Base-by-base conservation (phyloP, 139 green algal genomes). In the Trebouxia sp. region DNA sequence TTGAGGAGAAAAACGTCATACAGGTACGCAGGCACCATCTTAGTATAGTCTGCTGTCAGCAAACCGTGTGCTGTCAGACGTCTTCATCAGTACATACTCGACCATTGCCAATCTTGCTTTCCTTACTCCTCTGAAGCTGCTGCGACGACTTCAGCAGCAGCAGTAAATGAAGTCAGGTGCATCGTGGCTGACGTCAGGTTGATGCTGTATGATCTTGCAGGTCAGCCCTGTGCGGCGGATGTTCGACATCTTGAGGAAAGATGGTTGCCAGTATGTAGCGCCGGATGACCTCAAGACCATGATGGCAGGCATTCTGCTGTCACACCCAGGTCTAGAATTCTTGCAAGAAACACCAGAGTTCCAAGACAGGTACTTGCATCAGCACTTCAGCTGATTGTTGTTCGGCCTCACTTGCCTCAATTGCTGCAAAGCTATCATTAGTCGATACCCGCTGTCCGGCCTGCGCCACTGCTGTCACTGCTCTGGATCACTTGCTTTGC, bases 321-420 rank as follows among this genome's bases (percentile, higher is more conserved):
- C 91, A 65, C 97, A 99, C 80, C 95, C 96, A 1, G 97, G 97
- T 4, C 89, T 99, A 41, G 96, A 98, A 87, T 99, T 99, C 87
- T 87, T 98, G 70, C 87, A 95, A 70, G 96, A 98, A 22, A 96
- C 96, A 1, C 89, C 93, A 0, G 96, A 99, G 88, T 99, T 99
- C 85, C 97, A 99, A 85, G 92, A 96, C n/a, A 90, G 91, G 85
- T 89, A 53, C 37, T 24, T 17, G n/a, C n/a, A n/a, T 24, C n/a
- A 43, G 42, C 24, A 26, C 70, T 9, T 17, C 50, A 58, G 20
- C 50, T 58, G 2, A 58, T n/a, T 58, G 50, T 22, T 58, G 50
- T 5, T 12, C 22, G 50, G 50, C 50, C 22, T 17, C 50, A 58
- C 3, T 22, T 28, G 50, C 3, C 26, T 28, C 3, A 17, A 28